phyloP scores from a whole-genome alignment of 2,329 filamentous ascomycete genomes.

The Verticillium nonalfalfae region DNA sequence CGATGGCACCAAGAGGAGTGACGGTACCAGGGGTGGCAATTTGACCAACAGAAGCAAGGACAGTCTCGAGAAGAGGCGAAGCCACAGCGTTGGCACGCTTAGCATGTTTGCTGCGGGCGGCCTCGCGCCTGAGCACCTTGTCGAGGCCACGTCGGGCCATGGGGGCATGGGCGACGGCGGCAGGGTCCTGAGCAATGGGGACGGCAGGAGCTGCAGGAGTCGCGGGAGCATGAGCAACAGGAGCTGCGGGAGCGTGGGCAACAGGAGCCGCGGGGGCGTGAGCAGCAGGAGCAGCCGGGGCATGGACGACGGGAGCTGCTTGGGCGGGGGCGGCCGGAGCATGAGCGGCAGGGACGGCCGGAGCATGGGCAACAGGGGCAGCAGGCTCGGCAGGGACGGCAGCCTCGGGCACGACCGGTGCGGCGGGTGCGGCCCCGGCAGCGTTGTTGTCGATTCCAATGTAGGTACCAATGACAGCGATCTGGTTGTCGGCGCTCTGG shows the following conservation, averaged over 20 bases:
- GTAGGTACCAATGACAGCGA: conserved; percentile 38
- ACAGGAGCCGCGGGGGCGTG: neutral
- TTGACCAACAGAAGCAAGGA: conserved; percentile 32
- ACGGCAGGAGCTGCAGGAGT: neutral
- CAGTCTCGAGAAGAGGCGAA: conserved; percentile 36
- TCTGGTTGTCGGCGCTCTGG: conserved; percentile 30
- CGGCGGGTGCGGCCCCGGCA: conserved; percentile 7
- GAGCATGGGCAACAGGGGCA: neutral
- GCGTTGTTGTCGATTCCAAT: conserved; percentile 28
- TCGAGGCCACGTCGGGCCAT: neutral
- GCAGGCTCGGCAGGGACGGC: conserved; percentile 3
- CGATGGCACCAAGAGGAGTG: conserved; percentile 22
- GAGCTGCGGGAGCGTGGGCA: neutral
- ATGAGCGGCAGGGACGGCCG: neutral
- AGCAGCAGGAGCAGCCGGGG: neutral
- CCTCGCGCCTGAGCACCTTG: conserved; percentile 5
- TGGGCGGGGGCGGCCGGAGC: neutral
- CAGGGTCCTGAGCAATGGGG: neutral
- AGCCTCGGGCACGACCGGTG: neutral
- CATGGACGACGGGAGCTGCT: neutral
- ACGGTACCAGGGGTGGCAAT: conserved; percentile 35
- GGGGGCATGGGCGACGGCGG: neutral
- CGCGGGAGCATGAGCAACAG: neutral
- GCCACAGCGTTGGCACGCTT: conserved; percentile 22
- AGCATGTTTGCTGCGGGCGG: neutral